Evolutionary conservation across 176 grass and related monocot species (phyloP).

Genomic region (Paspalum vaginatum): DNA sequence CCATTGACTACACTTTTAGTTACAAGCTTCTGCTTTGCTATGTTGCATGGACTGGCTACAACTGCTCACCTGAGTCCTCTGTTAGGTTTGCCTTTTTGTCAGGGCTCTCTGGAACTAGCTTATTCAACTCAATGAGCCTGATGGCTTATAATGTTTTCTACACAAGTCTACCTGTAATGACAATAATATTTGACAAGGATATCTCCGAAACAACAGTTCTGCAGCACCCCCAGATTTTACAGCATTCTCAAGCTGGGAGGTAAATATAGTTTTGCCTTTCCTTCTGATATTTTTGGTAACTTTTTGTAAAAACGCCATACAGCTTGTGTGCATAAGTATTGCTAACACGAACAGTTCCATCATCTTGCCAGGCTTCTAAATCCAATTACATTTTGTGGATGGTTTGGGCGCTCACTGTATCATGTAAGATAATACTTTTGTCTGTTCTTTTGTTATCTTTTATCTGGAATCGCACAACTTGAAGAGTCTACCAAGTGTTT

Average conservation of each 20-base stretch:
- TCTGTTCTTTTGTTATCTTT: conserved; percentile 18
- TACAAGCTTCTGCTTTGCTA: background rate
- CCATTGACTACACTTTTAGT: conserved; percentile 15
- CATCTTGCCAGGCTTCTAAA: conserved; percentile 71
- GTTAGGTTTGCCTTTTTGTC: conserved; percentile 78
- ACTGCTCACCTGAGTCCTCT: conserved; percentile 35
- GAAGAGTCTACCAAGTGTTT: background rate
- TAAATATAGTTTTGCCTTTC: conserved; percentile 38
- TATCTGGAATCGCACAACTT: background rate
- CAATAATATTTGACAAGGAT: conserved; percentile 93
- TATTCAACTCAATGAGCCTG: conserved; percentile 86
- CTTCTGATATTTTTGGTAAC: conserved; percentile 26
- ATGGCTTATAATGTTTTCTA: conserved; percentile 99
- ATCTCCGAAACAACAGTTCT: conserved; percentile 69
- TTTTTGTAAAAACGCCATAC: background rate
- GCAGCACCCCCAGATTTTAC: conserved; percentile 76
- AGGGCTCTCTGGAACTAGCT: conserved; percentile 83
- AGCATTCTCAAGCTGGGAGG: conserved; percentile 93
- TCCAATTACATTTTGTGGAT: conserved; percentile 81
- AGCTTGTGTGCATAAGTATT: conserved; percentile 26
- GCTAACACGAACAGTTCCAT: conserved; percentile 22
- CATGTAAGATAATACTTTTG: conserved; percentile 66
- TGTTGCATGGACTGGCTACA: conserved; percentile 4
- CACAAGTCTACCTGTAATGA: conserved; percentile 81
- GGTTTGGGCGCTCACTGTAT: conserved; percentile 87